phyloP scores from a whole-genome alignment of 164 flowering plant species.

The Tinospora cordifolia region DNA sequence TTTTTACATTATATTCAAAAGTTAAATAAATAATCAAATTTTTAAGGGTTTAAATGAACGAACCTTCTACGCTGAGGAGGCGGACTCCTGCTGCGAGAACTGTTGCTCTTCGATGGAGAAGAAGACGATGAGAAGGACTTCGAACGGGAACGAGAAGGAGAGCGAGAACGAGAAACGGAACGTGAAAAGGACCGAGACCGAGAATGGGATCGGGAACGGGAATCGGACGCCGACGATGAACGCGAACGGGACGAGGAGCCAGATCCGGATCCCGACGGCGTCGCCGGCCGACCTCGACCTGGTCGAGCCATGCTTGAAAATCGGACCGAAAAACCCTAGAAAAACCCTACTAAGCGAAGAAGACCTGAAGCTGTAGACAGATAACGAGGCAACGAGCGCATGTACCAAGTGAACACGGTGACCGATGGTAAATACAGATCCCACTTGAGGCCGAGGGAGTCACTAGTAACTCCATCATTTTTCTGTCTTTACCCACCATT shows the following conservation, averaged over 20 bases:
- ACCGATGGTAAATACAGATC: too few relatives aligned
- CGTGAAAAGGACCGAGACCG: conserved; percentile 27
- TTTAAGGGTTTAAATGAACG: background rate
- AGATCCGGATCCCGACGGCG: conserved; percentile 23
- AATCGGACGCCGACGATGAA: conserved; percentile 41
- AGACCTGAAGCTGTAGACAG: background rate
- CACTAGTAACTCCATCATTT: too few relatives aligned
- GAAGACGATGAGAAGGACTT: conserved; percentile 51
- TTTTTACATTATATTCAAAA: background rate
- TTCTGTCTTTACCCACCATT: too few relatives aligned
- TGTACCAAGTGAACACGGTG: too few relatives aligned
- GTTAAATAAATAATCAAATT: background rate
- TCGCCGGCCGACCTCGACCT: conserved; percentile 30
- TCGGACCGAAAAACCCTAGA: background rate
- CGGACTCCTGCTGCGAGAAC: conserved; percentile 63
- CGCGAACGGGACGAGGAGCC: conserved; percentile 30
- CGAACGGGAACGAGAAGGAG: conserved; percentile 50
- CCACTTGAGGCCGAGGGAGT: too few relatives aligned
- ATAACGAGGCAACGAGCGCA: too few relatives aligned
- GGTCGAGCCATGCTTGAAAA: conserved; percentile 35
- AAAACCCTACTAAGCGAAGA: background rate
- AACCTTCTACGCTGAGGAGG: conserved; percentile 49
- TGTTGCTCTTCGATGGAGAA: conserved; percentile 51
- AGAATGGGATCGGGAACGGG: conserved; percentile 51
- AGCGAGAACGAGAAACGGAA: conserved; percentile 30